Evolutionary conservation across 495 filamentous ascomycete species (phyloP), one percentile per base, ranked within the genome.

Genomic region (Amphirosellinia nigrospora): DNA sequence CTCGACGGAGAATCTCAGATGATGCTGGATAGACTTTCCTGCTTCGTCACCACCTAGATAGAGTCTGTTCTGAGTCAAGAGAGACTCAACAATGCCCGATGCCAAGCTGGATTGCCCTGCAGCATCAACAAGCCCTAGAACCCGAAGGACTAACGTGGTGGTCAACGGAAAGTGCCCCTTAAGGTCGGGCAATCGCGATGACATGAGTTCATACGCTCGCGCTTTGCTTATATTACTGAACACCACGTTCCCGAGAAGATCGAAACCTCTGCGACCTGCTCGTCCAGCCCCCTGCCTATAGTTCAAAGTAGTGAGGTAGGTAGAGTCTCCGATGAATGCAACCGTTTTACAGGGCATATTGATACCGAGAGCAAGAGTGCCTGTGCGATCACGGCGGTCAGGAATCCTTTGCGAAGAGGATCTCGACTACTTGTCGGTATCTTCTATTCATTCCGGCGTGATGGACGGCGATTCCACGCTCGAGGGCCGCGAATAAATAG

Each of bases 341-440:
- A 93, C 91, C 1, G 92, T 94, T 72, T 91, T 91, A 74, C 92
- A 93, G 26, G 92, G 92, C 92, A 93, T 94, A 69, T 94, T 94
- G 79, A 94, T 92, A 77, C 92, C 92, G 28, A 94, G 80, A 41
- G 88, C 88, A 15, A 94, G 82, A 0, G 91, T 93, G 0, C 92
- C 92, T 13, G 92, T 0, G 92, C 92, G 53, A 94, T 86, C 11
- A 93, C 87, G n/a, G 92, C 89, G 5, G 88, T 82, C 11, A 94
- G 80, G 70, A 82, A 94, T 0, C 92, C 90, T 73, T 88, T 91
- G 15, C 92, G 86, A 94, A 94, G 0, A 94, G 80, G 73, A 91
- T 89, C 73, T 92, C 90, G 16, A 91, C 89, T 67, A 86, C 78
- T 71, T 93, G 89, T 56, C 92, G 86, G 74, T 93, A 94, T 65